Evolutionary conservation across 768 basidiomycete species (phyloP), one percentile per base, ranked within the genome.

Genomic region (Mycena maculata): DNA sequence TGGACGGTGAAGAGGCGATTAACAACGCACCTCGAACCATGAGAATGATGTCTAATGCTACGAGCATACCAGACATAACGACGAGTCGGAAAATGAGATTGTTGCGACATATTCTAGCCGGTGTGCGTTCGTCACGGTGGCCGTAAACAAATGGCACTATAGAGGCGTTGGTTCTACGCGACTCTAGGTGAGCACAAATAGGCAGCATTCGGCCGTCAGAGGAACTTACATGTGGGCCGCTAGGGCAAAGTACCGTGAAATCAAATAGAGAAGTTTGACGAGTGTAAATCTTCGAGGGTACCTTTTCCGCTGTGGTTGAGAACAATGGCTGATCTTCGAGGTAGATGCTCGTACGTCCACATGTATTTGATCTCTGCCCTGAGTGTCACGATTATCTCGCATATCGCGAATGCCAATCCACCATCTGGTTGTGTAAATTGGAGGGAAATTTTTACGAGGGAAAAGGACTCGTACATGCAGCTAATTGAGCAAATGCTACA

Each of bases 171-270:
- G 36, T 38, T 39, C 59, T 60, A 47, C 13, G 15, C 16, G 23
- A 28, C 36, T 25, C 15, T 7, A 36, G 2, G 36, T 41, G 9
- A 38, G 15, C 25, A 45, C 0, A 36, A 2, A 36, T 15, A 6
- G 16, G 25, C 28, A 9, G n/a, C 30, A 38, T 20, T 7, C n/a
- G 15, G 13, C 39, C 38, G 30, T 25, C 18, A 31, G 38, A 12
- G 27, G 25, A 5, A 25, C 47, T 28, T 50, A 28, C 59, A 60
- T 52, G 28, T 60, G 59, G 11, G n/a, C 48, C 4, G 48, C 59
- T 5, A 60, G 20, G 28, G 59, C 59, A 30, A 60, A 31, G 39
- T 60, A 60, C 15, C 59, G 47, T 10, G 59, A 60, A 30, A 50
- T 16, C 25, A 60, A 31, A 15, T 60, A 60, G 36, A 60, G 18